Evolutionary conservation across 2,329 filamentous ascomycete species (phyloP).

Genomic region (Colletotrichum simmondsii): DNA sequence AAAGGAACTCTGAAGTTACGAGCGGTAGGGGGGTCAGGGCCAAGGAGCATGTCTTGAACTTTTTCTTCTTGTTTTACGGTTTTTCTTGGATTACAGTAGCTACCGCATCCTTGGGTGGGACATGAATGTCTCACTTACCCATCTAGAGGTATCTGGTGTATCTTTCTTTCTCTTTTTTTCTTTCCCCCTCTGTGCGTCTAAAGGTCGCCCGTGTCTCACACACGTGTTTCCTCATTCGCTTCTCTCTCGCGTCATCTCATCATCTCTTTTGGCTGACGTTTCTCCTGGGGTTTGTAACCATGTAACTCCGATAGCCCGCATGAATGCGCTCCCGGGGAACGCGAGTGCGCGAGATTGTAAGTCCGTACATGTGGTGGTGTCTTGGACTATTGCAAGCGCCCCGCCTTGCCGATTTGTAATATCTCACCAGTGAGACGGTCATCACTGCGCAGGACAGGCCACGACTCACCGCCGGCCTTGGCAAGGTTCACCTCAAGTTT

Average conservation of each 20-base stretch:
- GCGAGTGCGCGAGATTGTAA: neutral
- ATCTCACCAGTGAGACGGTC: conserved; percentile 79
- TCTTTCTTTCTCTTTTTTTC: conserved; percentile 5
- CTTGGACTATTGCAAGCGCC: conserved; percentile 48
- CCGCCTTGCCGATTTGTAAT: conserved; percentile 88
- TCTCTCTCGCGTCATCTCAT: neutral
- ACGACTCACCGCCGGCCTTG: conserved; percentile 80
- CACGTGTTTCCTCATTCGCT: neutral
- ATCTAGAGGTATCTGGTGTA: conserved; percentile 27
- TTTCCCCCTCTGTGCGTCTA: neutral
- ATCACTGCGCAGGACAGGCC: conserved; percentile 86
- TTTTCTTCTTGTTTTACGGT: conserved; percentile 24
- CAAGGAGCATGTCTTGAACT: conserved; percentile 6
- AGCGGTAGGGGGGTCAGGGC: neutral
- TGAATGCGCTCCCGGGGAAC: neutral
- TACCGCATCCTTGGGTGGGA: conserved; percentile 17
- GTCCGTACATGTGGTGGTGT: neutral
- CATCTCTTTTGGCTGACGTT: conserved; percentile 2
- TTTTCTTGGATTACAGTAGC: conserved; percentile 11
- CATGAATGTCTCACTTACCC: conserved; percentile 23
- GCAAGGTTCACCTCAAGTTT: conserved; percentile 85
- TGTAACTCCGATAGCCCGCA: neutral
- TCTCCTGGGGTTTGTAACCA: neutral
- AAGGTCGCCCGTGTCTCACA: conserved; percentile 9
- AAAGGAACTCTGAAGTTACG: neutral